Evolutionary conservation across 2,329 filamentous ascomycete genomes (phyloP).

Genomic region (Sclerotinia trifoliorum): DNA sequence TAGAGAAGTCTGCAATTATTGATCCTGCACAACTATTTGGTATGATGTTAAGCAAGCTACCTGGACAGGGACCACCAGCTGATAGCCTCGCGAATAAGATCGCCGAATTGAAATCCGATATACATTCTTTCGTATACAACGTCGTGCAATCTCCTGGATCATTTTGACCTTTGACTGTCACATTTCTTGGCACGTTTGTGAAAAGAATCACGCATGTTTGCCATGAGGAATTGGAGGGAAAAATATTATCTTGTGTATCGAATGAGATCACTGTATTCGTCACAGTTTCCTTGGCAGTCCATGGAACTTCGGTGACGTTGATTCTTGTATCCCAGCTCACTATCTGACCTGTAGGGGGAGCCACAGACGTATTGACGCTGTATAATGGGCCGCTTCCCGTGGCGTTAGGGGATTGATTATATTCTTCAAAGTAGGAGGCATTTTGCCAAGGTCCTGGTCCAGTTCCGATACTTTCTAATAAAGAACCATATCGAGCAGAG

Average conservation of each 20-base stretch:
- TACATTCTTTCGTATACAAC: not conserved
- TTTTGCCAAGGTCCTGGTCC: not conserved
- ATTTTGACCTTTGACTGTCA: slow-evolving; percentile 10
- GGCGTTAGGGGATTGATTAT: slow-evolving; percentile 8
- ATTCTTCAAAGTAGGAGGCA: slow-evolving; percentile 1
- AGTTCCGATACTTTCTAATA: not conserved
- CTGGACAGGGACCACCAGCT: not conserved
- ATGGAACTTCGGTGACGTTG: slow-evolving; percentile 15
- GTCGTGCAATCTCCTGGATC: slow-evolving; percentile 4
- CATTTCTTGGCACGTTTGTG: not conserved
- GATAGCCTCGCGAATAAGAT: not conserved
- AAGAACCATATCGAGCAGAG: not conserved
- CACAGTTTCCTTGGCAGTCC: not conserved
- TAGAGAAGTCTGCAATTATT: not conserved
- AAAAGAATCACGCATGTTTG: slow-evolving; percentile 9
- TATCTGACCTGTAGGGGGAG: not conserved
- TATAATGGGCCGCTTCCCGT: not conserved
- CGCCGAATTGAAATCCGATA: not conserved
- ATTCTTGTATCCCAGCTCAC: not conserved
- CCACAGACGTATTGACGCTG: not conserved
- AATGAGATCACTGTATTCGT: slow-evolving; percentile 17
- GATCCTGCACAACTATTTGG: not conserved
- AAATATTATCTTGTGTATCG: not conserved
- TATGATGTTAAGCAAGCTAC: not conserved
- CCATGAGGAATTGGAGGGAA: slow-evolving; percentile 1